A percentile compares a stretch with the other conserved stretches of the same genome.
phyloP scores from a whole-genome alignment of 495 filamentous ascomycete genomes.

The Aspergillus kassunensis region DNA sequence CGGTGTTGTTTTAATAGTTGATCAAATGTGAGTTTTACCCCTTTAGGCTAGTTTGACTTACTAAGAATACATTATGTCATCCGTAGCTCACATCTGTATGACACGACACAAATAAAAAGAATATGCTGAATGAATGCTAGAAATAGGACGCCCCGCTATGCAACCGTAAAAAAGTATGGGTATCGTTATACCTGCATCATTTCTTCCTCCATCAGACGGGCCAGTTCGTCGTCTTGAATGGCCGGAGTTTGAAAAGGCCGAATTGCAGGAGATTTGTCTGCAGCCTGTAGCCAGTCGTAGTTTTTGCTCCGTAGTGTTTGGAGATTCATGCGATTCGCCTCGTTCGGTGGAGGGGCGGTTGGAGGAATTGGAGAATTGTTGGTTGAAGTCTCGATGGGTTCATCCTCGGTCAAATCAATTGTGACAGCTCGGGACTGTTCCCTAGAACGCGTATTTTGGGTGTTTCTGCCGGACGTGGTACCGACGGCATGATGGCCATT shows the following conservation, averaged over 20 bases:
- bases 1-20: too few relatives aligned
- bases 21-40: too few relatives aligned
- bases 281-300: slow-evolving; percentile 22
- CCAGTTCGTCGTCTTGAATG: slow-evolving; percentile 19
- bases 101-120: too few relatives aligned
- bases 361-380: too few relatives aligned
- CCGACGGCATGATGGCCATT: background rate
- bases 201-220: slow-evolving; percentile 25
- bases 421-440: background rate
- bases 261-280: background rate
- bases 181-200: slow-evolving; percentile 15
- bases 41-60: too few relatives aligned
- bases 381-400: too few relatives aligned
- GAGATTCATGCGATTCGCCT: slow-evolving; percentile 10
- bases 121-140: too few relatives aligned
- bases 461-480: background rate
- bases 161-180: background rate
- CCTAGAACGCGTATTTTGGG: background rate
- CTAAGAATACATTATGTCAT: too few relatives aligned
- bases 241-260: background rate
- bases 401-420: slow-evolving; percentile 27
- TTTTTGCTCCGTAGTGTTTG: slow-evolving; percentile 22
- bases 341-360: background rate
- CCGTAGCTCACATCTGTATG: too few relatives aligned
- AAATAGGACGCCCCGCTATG: slow-evolving; percentile 5